Evolutionary conservation across 192 early-diverging fungal genomes (phyloP), one percentile per base, ranked within the genome.

Genomic region (Podochytrium sp.): DNA sequence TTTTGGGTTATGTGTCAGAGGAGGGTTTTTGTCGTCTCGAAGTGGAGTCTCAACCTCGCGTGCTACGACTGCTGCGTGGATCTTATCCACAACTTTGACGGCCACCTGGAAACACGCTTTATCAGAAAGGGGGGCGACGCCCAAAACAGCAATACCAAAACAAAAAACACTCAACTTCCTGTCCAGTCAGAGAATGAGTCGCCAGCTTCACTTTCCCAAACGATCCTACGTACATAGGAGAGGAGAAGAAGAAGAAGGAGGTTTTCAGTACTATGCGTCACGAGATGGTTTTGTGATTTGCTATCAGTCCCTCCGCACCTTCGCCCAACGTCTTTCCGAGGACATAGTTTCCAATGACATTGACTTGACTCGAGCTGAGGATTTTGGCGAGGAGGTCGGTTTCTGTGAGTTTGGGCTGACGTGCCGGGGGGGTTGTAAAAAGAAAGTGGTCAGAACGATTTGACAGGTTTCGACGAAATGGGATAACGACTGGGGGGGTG

Each of bases 1-100:
- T 16, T 57, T 57, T 12, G 10, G 20, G 43, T 12, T 20, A 47
- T 47, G 43, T 12, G 43, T 47, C 30, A 27, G 14, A 62, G 30
- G 20, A 16, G 1, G 38, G 30, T 29, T 56, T 23, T 5, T 16
- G 20, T 34, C 38, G 14, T 18, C 37, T 38, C n/a, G 20, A 20
- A 47, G 43, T 47, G 43, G 29, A 27, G 18, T 55, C 3, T 4
- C 23, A 40, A 86, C 84, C 76, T 87, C 80, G 10, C 80, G 77
- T 35, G 79, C 81, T 6, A 83, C 63, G 6, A 56, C 64, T 25
- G 80, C 79, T 3, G 80, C 81, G 65, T 85, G 79, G 14, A 83
- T 82, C 61, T 83, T 83, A 76, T 85, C 81, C 2, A 85, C 80
- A 20, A 83, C 79, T 62, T 85, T 85, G 57, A 94, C 89, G 25